phyloP scores from a whole-genome alignment of 441 rosid genomes.

The Raphanus hybrid region DNA sequence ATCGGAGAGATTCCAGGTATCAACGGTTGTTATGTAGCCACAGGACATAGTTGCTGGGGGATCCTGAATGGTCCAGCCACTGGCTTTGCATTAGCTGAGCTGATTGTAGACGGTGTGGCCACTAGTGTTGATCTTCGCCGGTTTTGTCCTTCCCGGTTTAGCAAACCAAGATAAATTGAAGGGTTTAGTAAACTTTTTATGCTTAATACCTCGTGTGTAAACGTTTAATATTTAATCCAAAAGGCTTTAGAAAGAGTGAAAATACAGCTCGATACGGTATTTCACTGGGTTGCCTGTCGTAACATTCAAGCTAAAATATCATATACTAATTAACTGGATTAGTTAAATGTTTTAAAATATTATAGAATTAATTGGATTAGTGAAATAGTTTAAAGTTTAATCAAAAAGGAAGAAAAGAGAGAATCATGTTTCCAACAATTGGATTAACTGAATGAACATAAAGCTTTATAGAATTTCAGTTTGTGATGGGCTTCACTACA shows the following conservation, averaged over 20 bases:
- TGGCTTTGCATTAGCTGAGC: background rate
- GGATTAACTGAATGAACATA: too few species aligned
- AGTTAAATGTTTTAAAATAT: too few species aligned
- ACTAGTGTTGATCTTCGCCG: conserved; percentile 2
- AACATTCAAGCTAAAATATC: background rate
- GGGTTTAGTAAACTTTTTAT: background rate
- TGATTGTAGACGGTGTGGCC: background rate
- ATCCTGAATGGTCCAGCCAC: conserved; percentile 1
- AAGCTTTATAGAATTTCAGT: too few species aligned
- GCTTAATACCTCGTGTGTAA: background rate
- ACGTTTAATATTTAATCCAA: background rate
- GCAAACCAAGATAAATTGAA: background rate
- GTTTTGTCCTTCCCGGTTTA: conserved; percentile 4
- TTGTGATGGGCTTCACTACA: too few species aligned
- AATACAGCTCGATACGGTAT: background rate
- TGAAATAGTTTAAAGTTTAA: too few species aligned
- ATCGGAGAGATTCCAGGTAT: background rate
- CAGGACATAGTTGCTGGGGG: conserved; percentile 1
- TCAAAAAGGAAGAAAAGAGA: too few species aligned
- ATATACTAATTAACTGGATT: too few species aligned
- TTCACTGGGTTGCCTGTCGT: background rate
- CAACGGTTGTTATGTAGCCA: background rate
- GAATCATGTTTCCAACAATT: too few species aligned
- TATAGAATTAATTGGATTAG: background rate
- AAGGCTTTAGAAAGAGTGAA: background rate